These are phyloP conservation scores for Aspergillus phoenicis DNA, from an alignment of 2,329 filamentous ascomycete species.

Conservation along the genomic window DNA sequence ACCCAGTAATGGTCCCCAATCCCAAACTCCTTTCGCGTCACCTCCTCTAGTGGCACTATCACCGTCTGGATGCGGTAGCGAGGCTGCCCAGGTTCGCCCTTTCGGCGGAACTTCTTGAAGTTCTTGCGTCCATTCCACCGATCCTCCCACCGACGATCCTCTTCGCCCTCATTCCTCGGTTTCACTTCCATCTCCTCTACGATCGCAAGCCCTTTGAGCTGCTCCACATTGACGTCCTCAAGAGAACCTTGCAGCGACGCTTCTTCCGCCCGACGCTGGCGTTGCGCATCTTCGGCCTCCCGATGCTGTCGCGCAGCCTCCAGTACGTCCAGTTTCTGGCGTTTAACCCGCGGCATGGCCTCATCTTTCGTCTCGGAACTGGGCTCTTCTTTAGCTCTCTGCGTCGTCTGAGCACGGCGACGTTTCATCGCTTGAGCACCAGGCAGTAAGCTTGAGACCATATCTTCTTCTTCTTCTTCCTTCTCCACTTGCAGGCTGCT, in stretches of 20 bases:
- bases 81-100: constrained; percentile 35
- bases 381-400: constrained; percentile 45
- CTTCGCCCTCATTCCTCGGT: constrained; percentile 33
- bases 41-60: constrained; percentile 73
- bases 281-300: constrained; percentile 53
- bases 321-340: constrained; percentile 68
- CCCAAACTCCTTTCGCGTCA: constrained; percentile 70
- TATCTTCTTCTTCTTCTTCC: constrained; percentile 48
- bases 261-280: constrained; percentile 57
- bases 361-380: constrained; percentile 28
- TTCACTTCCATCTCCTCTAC: constrained; percentile 74
- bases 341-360: constrained; percentile 48
- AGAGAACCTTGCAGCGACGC: constrained; percentile 56
- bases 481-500: constrained; percentile 27
- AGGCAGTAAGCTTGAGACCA: constrained; percentile 74
- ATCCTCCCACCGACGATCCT: constrained; percentile 74
- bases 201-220: constrained; percentile 72
- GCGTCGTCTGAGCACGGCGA: constrained; percentile 66
- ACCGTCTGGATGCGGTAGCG: constrained; percentile 55
- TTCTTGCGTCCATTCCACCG: constrained; percentile 94
- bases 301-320: constrained; percentile 61
- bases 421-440: constrained; percentile 77
- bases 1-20: constrained; percentile 76
- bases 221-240: constrained; percentile 68
- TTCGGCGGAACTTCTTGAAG: constrained; percentile 77